Evolutionary conservation across 83 land plant species (phyloP).

Genomic region (Picea abies): DNA sequence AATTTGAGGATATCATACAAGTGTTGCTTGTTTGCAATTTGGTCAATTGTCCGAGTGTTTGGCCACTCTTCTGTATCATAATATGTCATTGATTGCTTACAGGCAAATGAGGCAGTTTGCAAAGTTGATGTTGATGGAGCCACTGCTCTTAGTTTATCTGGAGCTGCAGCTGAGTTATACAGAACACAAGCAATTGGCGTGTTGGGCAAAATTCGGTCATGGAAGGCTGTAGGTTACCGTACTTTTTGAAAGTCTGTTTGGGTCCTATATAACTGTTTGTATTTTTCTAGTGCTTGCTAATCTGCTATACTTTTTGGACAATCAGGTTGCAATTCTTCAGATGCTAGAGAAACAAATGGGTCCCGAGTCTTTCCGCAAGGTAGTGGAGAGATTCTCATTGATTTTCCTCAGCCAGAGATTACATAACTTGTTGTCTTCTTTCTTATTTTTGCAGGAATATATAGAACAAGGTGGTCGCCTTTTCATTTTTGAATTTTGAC

Average conservation of each 20-base stretch:
- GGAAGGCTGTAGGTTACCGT: conserved; percentile 85
- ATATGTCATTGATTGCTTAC: conserved; percentile 12
- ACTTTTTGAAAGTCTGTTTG: conserved; percentile 12
- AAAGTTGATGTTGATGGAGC: conserved; percentile 77
- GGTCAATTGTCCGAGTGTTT: neutral
- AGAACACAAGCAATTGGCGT: conserved; percentile 80
- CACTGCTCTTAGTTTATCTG: conserved; percentile 77
- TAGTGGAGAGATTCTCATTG: conserved; percentile 11
- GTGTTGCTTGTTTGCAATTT: neutral
- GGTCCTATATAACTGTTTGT: neutral
- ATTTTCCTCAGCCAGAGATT: too few relatives aligned
- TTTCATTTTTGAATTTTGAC: too few relatives aligned
- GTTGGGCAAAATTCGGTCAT: conserved; percentile 76
- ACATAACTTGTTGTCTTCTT: too few relatives aligned
- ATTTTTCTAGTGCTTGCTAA: neutral
- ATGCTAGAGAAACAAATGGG: conserved; percentile 99
- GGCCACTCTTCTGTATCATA: neutral
- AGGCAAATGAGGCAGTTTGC: conserved; percentile 94
- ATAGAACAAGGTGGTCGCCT: too few relatives aligned
- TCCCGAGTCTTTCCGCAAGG: conserved; percentile 89
- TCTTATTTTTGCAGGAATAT: too few relatives aligned
- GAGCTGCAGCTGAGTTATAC: conserved; percentile 53
- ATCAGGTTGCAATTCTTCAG: conserved; percentile 83
- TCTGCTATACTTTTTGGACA: neutral
- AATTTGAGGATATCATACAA: neutral